phyloP scores from a whole-genome alignment of 305 asterid genomes.

The Rubia balearica region DNA sequence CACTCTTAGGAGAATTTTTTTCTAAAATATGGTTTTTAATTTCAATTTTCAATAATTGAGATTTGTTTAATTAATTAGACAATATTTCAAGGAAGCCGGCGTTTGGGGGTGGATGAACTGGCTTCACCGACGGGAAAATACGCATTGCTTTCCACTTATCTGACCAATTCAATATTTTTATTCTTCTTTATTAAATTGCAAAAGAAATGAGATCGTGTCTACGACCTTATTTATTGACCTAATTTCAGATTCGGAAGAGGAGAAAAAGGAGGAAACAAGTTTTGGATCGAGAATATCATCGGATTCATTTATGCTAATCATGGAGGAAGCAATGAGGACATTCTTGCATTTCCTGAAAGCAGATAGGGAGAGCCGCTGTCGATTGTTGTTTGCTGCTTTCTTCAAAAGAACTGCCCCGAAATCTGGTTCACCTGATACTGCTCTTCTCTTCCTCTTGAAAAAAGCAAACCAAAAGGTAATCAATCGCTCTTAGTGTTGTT shows the following conservation, averaged over 20 bases:
- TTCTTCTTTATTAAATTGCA: too few relatives aligned
- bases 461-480: slow-evolving; percentile 67
- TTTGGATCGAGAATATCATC: slow-evolving; percentile 68
- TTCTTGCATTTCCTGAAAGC: slow-evolving; percentile 80
- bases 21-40: too few relatives aligned
- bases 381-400: slow-evolving; percentile 41
- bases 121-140: neutral
- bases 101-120: too few relatives aligned
- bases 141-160: neutral
- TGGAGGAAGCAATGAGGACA: slow-evolving; percentile 84
- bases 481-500: neutral
- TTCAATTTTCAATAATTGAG: too few relatives aligned
- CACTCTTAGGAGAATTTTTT: too few relatives aligned
- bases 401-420: slow-evolving; percentile 42
- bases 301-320: slow-evolving; percentile 46
- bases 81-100: too few relatives aligned
- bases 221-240: too few relatives aligned
- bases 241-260: slow-evolving; percentile 56
- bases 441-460: slow-evolving; percentile 55
- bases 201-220: too few relatives aligned
- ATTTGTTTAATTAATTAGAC: too few relatives aligned
- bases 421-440: slow-evolving; percentile 48
- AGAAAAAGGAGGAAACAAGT: slow-evolving; percentile 42
- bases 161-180: neutral
- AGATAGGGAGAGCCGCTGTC: slow-evolving; percentile 59